Base-by-base conservation (phyloP, 2,329 filamentous ascomycete species). In the Xylariomycetidae sp. region DNA sequence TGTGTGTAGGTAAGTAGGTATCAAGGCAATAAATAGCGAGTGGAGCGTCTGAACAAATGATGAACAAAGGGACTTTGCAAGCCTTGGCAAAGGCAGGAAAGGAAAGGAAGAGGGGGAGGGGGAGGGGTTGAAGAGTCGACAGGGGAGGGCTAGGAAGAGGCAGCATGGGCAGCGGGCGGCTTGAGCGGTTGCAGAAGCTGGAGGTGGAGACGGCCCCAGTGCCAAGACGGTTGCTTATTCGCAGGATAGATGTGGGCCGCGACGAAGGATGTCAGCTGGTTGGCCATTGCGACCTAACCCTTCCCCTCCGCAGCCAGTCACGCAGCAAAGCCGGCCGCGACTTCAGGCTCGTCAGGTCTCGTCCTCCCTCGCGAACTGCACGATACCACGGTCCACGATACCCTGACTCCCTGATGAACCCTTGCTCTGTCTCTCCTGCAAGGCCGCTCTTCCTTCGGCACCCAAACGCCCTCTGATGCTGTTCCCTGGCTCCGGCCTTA, bases 191-290 rank as follows among this genome's bases (percentile, higher is more conserved):
- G 48, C 48, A 51, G 46, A 40, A 42, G 39, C 38, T 39, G 43
- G 39, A 37, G 28, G 46, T 50, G 47, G 47, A 38, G 43, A 44
- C 41, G n/a, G 34, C 30, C 31, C 32, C 39, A 27, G 30, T 31
- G 46, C 44, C 49, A 53, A 49, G 48, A 44, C 31, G 34, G 31
- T 34, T 42, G 38, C 56, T 61, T 56, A 60, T 61, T 60, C 56
- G 59, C 53, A 54, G 51, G 53, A 46, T 49, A 52, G 49, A 53
- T 52, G 54, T 54, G 52, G 46, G 42, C 46, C 47, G 38, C 42
- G 38, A 36, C 42, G 34, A 40, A 35, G 44, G 36, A 50, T 58
- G 56, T 61, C 57, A 60, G 57, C 57, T 60, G 56, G 51, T 57
- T 59, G 49, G 51, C 46, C 43, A 40, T 42, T 44, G 39, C 50